Evolutionary conservation across 768 basidiomycete genomes (phyloP).

Genomic region (Collybiopsis luxurians): DNA sequence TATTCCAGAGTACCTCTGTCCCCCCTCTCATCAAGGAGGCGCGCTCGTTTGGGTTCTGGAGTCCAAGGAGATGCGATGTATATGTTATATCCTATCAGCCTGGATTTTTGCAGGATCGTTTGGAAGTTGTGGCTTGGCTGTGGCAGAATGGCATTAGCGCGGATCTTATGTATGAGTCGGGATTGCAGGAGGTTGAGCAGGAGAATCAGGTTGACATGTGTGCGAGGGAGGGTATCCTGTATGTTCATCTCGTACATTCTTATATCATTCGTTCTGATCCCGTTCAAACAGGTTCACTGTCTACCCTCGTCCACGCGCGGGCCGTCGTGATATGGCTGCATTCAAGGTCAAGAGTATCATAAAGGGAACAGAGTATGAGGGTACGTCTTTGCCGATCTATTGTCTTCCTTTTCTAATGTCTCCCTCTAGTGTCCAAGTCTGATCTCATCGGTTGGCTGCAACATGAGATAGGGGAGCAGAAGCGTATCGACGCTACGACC

Average conservation of each 20-base stretch:
- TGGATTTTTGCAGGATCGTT: conserved; percentile 72
- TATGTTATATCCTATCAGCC: conserved; percentile 79
- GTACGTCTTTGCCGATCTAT: conserved; percentile 34
- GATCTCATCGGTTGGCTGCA: conserved; percentile 77
- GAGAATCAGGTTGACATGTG: conserved; percentile 69
- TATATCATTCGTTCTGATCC: neutral
- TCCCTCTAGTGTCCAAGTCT: conserved; percentile 42
- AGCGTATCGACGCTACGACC: conserved; percentile 64
- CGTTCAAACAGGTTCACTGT: conserved; percentile 41
- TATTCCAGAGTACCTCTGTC: conserved; percentile 67
- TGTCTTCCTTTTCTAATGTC: conserved; percentile 4
- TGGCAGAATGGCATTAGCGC: conserved; percentile 85
- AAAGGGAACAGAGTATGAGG: conserved; percentile 72
- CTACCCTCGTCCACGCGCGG: conserved; percentile 52
- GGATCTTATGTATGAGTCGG: conserved; percentile 84
- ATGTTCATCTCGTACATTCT: conserved; percentile 20
- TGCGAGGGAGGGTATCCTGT: conserved; percentile 83
- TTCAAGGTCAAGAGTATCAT: conserved; percentile 86
- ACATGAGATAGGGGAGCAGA: conserved; percentile 77
- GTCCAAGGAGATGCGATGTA: conserved; percentile 85
- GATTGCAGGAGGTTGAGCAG: conserved; percentile 56
- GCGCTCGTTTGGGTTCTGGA: conserved; percentile 85
- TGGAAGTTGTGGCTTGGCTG: conserved; percentile 72
- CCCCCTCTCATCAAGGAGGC: conserved; percentile 73
- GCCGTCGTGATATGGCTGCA: conserved; percentile 57